Evolutionary conservation across 192 early-diverging fungal genomes (phyloP).

Genomic region (Piromyces sp.): DNA sequence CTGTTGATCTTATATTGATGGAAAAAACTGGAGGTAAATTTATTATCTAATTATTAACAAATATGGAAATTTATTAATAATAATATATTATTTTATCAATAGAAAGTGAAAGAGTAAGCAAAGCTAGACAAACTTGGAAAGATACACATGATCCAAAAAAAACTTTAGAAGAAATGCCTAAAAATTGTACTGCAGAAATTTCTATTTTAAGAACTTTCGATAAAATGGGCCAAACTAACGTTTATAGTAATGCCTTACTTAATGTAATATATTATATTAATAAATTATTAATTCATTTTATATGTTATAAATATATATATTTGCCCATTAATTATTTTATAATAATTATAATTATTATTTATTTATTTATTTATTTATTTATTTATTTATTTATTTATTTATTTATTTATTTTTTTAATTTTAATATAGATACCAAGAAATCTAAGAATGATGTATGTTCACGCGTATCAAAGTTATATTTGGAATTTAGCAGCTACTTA

Average conservation of each 20-base stretch:
- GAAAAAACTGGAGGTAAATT: conserved; percentile 53
- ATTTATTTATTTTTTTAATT: too few species aligned
- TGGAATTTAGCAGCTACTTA: conserved; percentile 80
- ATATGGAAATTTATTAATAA: too few species aligned
- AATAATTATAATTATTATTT: too few species aligned
- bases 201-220: conserved; percentile 41
- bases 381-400: too few species aligned
- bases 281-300: not conserved
- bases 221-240: conserved; percentile 17
- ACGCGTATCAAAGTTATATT: conserved; percentile 86
- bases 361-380: too few species aligned
- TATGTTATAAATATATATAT: not conserved
- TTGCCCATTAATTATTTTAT: not conserved
- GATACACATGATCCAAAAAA: not conserved
- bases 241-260: conserved; percentile 43
- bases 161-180: not conserved
- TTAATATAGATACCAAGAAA: conserved; percentile 54
- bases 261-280: not conserved
- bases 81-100: too few species aligned
- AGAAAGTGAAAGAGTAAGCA: conserved; percentile 43
- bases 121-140: conserved; percentile 53
- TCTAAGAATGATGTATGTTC: conserved; percentile 79
- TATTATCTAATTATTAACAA: not conserved
- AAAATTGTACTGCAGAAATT: conserved; percentile 15
- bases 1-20: conserved; percentile 61